Conservation (phyloP, 2,329 filamentous ascomycete genomes). For the Beauveria varroae region DNA sequence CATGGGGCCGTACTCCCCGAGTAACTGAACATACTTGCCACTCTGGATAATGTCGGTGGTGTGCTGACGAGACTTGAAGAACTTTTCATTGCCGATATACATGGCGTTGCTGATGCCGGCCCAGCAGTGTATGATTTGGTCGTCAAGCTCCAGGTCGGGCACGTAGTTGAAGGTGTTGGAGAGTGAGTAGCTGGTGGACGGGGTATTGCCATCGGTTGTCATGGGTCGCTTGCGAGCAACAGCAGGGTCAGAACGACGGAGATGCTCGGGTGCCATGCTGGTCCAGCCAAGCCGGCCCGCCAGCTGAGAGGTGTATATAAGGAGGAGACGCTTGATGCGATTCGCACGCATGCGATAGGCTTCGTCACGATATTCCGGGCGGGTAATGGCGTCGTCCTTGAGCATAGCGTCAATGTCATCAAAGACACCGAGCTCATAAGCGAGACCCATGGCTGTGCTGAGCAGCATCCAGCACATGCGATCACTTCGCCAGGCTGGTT, state of each 20-base stretch:
- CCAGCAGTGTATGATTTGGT: slow-evolving; percentile 80
- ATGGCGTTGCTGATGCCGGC: slow-evolving; percentile 87
- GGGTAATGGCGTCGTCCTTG: slow-evolving; percentile 49
- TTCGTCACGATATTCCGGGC: slow-evolving; percentile 65
- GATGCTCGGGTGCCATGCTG: slow-evolving; percentile 75
- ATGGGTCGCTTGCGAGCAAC: slow-evolving; percentile 41
- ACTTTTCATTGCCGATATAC: slow-evolving; percentile 78
- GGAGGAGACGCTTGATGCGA: slow-evolving; percentile 76
- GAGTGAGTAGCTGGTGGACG: slow-evolving; percentile 50
- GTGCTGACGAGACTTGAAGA: slow-evolving; percentile 81
- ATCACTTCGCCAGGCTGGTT: slow-evolving; percentile 90
- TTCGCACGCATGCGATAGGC: slow-evolving; percentile 68
- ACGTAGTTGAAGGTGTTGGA: slow-evolving; percentile 58
- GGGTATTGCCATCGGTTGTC: slow-evolving; percentile 51
- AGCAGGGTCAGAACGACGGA: slow-evolving; percentile 51
- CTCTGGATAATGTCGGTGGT: slow-evolving; percentile 85
- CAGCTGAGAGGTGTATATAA: slow-evolving; percentile 91
- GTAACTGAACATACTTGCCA: slow-evolving; percentile 71
- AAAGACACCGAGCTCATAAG: slow-evolving; percentile 92
- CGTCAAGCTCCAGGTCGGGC: slow-evolving; percentile 57
- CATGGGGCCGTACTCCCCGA: slow-evolving; percentile 75
- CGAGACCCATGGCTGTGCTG: slow-evolving; percentile 81
- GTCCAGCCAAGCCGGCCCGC: slow-evolving; percentile 87
- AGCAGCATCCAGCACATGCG: slow-evolving; percentile 98
- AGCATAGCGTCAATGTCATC: slow-evolving; percentile 74